Base-by-base conservation (phyloP, 768 basidiomycete genomes). In the Leccinum longicurvipes region DNA sequence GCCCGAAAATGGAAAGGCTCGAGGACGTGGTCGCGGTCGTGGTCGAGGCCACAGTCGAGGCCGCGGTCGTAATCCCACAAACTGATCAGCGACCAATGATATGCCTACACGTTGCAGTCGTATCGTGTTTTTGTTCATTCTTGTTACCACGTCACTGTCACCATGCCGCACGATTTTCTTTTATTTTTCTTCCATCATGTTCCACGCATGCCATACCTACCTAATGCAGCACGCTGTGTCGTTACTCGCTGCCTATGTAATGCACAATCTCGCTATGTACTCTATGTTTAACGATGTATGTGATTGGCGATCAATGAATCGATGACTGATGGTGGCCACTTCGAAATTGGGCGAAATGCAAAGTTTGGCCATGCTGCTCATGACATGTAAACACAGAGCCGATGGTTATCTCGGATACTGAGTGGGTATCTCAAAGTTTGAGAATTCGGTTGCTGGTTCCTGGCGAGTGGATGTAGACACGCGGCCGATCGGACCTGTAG, bases 1-100 rank as follows among this genome's bases (percentile, higher is more conserved):
- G 29, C 51, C 53, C 36, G 55, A 59, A 49, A 54, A 57, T 57
- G 61, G 69, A 46, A 69, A 67, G 44, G 69, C 73, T 46, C 66
- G 63, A 29, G 74, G 74, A 15, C 70, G 78, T 34, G 76, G 79
- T 11, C 69, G 75, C 27, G 76, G 76, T 7, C 67, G 75, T 9
- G 76, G 75, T 6, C 66, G 71, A 47, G 75, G 72, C 32, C 67
- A 67, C 14, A 72, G 76, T 42, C 73, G 75, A 24, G 75, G 72
- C 8, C 66, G 71, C 36, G 73, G 72, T 48, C 72, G 72, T 47
- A 73, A 75, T 21, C 70, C 68, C 29, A 70, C 71, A 25, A 62
- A 66, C 44, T 70, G 69, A 54, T 45, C 56, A 25, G 50, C 41
- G 49, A 29, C 51, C 24, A 25, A 32, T 46, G 50, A 60, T 55